Evolutionary conservation across 169 alveolate genomes (phyloP), one percentile per base, ranked within the genome.

Genomic region (Plasmodium relictum): DNA sequence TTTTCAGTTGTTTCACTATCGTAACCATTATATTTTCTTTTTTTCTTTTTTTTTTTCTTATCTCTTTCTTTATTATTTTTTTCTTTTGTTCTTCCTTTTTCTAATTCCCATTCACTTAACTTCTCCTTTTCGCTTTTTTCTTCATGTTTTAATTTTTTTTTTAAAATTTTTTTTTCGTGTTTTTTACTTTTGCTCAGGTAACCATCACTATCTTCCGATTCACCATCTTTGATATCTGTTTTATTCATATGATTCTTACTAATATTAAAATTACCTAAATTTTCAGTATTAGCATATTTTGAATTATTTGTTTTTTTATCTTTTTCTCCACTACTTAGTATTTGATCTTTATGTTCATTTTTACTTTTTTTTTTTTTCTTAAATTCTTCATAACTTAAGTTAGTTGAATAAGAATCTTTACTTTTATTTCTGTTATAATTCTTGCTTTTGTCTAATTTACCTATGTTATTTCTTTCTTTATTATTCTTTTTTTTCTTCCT

Each of bases 341-440:
- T 14, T 1, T 24, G 12, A 24, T 24, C 48, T 37, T 24, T 61
- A 22, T 44, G 9, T 20, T 9, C 31, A 16, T 48, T 39, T 52
- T 12, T 72, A 24, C 22, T 20, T 9, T 8, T 41, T 68, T 76
- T 63, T 41, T 62, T 22, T 26, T 45, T 6, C 54, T 58, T 63
- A 8, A 24, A 61, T 12, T 52, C 54, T 37, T 54, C 86, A 54
- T 72, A 52, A 59, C 58, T 72, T 52, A 44, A 42, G 16, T 69
- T 72, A 24, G n/a, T 22, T 72, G 86, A 44, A 58, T 72, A 31
- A 39, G 76, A 39, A n/a, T 68, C 76, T 26, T n/a, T 39, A 26
- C 76, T 68, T 39, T 1, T 6, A n/a, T 39, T 52, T 26, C 31
- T 68, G 0, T 56, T n/a, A 31, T 42, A 42, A 20, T 22, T 74